Evolutionary conservation across 2,329 filamentous ascomycete species (phyloP).

Genomic region (Colletotrichum endophyticum): DNA sequence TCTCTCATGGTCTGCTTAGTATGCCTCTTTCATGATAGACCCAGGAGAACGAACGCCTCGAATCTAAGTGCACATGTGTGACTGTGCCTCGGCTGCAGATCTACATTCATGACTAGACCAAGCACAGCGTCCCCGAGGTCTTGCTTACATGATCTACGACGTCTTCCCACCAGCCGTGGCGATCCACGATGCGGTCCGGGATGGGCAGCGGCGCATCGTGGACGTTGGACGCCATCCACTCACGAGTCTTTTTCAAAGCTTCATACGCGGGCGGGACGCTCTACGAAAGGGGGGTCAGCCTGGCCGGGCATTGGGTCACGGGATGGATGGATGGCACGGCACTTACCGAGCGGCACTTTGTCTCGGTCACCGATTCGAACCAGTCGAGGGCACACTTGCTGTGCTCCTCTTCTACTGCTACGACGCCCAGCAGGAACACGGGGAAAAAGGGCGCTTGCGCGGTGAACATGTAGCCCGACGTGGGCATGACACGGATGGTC

Average conservation of each 20-base stretch:
- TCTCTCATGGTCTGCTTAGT: not conserved
- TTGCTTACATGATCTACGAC: constrained; percentile 36
- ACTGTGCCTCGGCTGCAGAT: not conserved
- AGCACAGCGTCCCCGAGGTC: constrained; percentile 40
- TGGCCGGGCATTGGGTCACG: not conserved
- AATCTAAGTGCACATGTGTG: not conserved
- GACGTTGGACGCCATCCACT: constrained; percentile 36
- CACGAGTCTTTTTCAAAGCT: constrained; percentile 36
- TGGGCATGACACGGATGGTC: constrained; percentile 45
- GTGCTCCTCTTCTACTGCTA: constrained; percentile 34
- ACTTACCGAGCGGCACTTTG: constrained; percentile 45
- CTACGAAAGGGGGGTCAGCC: constrained; percentile 25
- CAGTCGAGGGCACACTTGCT: constrained; percentile 33
- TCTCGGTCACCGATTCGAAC: constrained; percentile 40
- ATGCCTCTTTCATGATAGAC: not conserved
- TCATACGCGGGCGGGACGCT: constrained; percentile 43
- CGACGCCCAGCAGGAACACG: constrained; percentile 43
- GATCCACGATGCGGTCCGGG: constrained; percentile 28
- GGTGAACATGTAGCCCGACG: constrained; percentile 43
- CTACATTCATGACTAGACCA: constrained; percentile 30
- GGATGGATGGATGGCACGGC: not conserved
- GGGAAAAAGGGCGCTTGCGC: constrained; percentile 46
- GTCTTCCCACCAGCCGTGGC: constrained; percentile 44
- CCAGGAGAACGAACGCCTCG: not conserved
- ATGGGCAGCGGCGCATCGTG: constrained; percentile 10